Evolutionary conservation across 1,284 basidiomycete species (phyloP).

Genomic region (Ceratobasidium sp.): DNA sequence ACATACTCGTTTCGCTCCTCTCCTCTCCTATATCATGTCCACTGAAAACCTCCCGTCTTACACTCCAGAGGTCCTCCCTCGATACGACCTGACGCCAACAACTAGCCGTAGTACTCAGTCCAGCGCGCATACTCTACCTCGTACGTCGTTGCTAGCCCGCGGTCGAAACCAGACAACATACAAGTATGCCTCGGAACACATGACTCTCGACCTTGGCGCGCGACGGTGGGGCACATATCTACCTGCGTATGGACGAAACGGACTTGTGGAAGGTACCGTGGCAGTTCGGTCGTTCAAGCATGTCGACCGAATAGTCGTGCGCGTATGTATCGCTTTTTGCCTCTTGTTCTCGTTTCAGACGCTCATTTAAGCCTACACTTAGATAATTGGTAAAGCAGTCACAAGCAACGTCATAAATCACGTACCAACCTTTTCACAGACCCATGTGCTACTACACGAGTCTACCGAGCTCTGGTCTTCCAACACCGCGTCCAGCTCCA

Average conservation of each 20-base stretch:
- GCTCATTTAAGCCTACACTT: not conserved
- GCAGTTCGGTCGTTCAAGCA: conserved; percentile 32
- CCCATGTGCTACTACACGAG: not conserved
- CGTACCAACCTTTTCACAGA: conserved; percentile 41
- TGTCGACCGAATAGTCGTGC: conserved; percentile 38
- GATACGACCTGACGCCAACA: conserved; percentile 32
- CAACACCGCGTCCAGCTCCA: not conserved
- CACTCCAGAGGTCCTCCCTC: conserved; percentile 33
- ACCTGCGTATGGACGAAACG: conserved; percentile 23
- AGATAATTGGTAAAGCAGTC: conserved; percentile 40
- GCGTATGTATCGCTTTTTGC: conserved; percentile 8
- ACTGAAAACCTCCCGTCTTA: conserved; percentile 27
- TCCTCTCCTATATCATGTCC: not conserved
- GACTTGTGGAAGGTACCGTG: conserved; percentile 2
- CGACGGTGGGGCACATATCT: conserved; percentile 38
- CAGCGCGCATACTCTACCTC: not conserved
- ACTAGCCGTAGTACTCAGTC: conserved; percentile 7
- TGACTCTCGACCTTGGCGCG: conserved; percentile 30
- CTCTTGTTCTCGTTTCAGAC: not conserved
- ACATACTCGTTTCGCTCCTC: not conserved
- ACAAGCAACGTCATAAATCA: conserved; percentile 36
- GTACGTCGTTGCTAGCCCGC: conserved; percentile 5
- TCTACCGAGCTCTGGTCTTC: conserved; percentile 27
- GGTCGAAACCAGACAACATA: not conserved
- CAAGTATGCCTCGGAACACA: conserved; percentile 21